These are phyloP conservation scores for Parafenestella ontariensis DNA, from an alignment of 2,329 filamentous ascomycete genomes.

Conservation along the genomic window DNA sequence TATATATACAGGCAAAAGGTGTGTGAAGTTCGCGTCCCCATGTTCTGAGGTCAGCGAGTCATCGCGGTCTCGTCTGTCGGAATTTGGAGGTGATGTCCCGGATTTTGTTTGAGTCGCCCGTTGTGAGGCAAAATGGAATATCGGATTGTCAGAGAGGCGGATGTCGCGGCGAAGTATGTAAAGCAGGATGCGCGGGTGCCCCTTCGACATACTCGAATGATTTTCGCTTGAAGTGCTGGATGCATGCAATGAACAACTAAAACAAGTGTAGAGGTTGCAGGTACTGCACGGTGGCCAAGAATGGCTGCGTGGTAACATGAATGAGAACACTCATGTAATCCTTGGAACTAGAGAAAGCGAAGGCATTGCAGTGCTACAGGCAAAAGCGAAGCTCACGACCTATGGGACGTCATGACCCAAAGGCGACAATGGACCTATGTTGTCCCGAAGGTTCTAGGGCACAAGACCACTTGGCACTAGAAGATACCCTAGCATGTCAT, in stretches of 20 bases:
- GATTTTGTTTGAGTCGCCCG: conserved; percentile 15
- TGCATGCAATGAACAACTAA: conserved; percentile 27
- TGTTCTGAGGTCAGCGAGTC: conserved; percentile 35
- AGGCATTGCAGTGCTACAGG: conserved; percentile 29
- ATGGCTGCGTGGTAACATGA: conserved; percentile 42
- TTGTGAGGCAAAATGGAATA: conserved; percentile 66
- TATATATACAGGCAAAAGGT: conserved; percentile 72
- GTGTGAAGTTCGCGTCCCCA: conserved; percentile 45
- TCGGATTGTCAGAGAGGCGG: conserved; percentile 75
- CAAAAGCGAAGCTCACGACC: conserved; percentile 19
- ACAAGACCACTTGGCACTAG: conserved; percentile 31
- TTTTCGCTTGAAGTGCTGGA: conserved; percentile 17
- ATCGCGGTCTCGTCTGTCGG: conserved; percentile 47
- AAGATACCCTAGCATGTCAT: conserved; percentile 29
- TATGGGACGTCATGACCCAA: conserved; percentile 32
- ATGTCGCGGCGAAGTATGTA: conserved; percentile 77
- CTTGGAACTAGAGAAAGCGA: conserved; percentile 13
- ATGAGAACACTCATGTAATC: conserved; percentile 23
- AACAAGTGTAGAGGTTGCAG: conserved; percentile 34
- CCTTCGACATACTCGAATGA: conserved; percentile 27
- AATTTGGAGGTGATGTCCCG: conserved; percentile 5
- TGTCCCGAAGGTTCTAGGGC: conserved; percentile 29
- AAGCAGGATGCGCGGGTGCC: conserved; percentile 62
- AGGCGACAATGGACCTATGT: conserved; percentile 24
- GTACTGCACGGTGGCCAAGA: conserved; percentile 41